Percentiles rank a stretch among this genome's conserved stretches.
phyloP scores from a whole-genome alignment of 148 eudicot genomes.

The Drosera capensis region DNA sequence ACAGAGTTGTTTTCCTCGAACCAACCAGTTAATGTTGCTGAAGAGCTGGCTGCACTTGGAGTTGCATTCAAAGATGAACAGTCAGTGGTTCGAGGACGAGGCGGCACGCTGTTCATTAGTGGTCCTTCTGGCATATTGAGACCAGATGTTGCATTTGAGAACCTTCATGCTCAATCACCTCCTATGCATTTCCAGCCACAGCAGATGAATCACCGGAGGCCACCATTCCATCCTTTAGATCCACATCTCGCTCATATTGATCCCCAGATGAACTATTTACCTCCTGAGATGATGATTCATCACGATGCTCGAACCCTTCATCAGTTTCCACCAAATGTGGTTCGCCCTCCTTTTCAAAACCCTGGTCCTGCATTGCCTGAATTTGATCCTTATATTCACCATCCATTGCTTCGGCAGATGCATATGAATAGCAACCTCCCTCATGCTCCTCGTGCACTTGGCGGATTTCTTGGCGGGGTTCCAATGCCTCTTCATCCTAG shows the following conservation, averaged over 20 bases:
- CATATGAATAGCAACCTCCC: conserved; percentile 40
- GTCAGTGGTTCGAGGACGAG: conserved; percentile 20
- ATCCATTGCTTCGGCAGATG: conserved; percentile 56
- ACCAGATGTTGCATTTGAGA: conserved; percentile 35
- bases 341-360: conserved; percentile 43
- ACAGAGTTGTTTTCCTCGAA: conserved; percentile 19
- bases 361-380: conserved; percentile 30
- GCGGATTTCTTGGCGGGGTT: conserved; percentile 36
- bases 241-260: conserved; percentile 35
- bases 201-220: conserved; percentile 44
- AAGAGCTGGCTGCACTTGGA: conserved; percentile 40
- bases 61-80: conserved; percentile 29
- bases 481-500: conserved; percentile 33
- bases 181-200: conserved; percentile 30
- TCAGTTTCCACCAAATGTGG: conserved; percentile 42
- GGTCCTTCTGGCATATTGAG: conserved; percentile 34
- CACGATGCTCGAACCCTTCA: conserved; percentile 33
- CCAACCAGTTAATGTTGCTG: conserved; percentile 24
- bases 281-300: conserved; percentile 34
- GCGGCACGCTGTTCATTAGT: conserved; percentile 22
- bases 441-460: conserved; percentile 35
- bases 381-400: conserved; percentile 44
- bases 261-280: conserved; percentile 47
- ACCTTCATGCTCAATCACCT: conserved; percentile 36
- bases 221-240: conserved; percentile 40